These are phyloP conservation scores for Crithidia expoeki DNA, from an alignment of 208 protist species.

Conservation along the genomic window DNA sequence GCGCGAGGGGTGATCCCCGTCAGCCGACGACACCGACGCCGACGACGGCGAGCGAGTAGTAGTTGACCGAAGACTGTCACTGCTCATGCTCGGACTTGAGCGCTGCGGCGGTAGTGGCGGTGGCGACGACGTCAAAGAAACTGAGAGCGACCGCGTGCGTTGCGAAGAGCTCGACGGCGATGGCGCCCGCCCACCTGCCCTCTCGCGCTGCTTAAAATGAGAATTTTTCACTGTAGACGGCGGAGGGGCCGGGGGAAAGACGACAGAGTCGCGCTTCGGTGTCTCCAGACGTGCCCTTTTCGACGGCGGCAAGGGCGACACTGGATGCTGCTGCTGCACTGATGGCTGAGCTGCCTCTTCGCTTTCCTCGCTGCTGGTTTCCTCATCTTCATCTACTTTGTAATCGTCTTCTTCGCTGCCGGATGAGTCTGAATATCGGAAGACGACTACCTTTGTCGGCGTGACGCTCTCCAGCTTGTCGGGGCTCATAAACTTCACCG, in stretches of 20 bases:
- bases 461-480: constrained; percentile 53
- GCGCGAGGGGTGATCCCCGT: neutral
- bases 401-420: constrained; percentile 13
- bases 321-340: neutral
- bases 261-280: constrained; percentile 11
- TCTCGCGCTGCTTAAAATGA: neutral
- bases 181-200: neutral
- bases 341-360: constrained; percentile 11
- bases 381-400: constrained; percentile 9
- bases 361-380: constrained; percentile 5
- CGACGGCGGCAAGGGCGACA: constrained; percentile 4
- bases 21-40: neutral
- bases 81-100: neutral
- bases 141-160: constrained; percentile 12
- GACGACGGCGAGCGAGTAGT: constrained; percentile 9
- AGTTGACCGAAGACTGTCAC: constrained; percentile 2
- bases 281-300: constrained; percentile 24
- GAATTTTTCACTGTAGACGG: constrained; percentile 29
- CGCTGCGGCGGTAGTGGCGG: neutral
- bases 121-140: neutral
- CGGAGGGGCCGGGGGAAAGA: constrained; percentile 26
- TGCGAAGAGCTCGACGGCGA: constrained; percentile 10
- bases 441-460: constrained; percentile 32
- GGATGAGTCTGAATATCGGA: constrained; percentile 9
- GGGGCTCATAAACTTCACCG: constrained; percentile 67